phyloP scores from a whole-genome alignment of 495 filamentous ascomycete genomes.

The Parathielavia appendiculata region DNA sequence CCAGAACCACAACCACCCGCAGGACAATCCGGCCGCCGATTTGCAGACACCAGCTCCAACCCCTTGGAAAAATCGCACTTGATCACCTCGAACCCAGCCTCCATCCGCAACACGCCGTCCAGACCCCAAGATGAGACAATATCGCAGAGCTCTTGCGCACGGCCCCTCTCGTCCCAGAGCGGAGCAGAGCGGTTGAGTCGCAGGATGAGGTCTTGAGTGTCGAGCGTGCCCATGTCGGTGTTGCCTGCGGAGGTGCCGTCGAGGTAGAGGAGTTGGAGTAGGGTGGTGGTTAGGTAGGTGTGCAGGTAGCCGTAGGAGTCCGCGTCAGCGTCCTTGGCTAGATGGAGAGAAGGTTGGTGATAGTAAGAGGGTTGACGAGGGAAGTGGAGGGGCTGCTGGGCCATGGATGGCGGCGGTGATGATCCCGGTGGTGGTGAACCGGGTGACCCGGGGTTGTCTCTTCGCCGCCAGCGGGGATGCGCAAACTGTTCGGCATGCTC shows the following conservation, averaged over 20 bases:
- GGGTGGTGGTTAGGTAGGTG: conserved; percentile 45
- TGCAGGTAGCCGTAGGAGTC: conserved; percentile 47
- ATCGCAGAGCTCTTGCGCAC: conserved; percentile 49
- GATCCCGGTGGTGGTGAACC: background rate
- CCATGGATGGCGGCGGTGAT: background rate
- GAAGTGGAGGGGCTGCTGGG: background rate
- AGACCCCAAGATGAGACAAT: conserved; percentile 49
- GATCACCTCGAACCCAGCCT: conserved; percentile 65
- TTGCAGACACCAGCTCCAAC: conserved; percentile 21
- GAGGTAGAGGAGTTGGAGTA: conserved; percentile 54
- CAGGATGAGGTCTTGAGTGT: conserved; percentile 54
- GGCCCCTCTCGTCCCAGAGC: conserved; percentile 33
- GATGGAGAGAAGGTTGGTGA: background rate
- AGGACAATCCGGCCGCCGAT: conserved; percentile 12
- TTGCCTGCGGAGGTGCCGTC: conserved; percentile 60
- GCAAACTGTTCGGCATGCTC: conserved; percentile 62
- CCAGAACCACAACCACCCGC: background rate
- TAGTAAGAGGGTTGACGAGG: background rate
- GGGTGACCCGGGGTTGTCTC: background rate
- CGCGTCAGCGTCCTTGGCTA: background rate
- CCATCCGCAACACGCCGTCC: conserved; percentile 61
- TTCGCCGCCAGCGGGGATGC: conserved; percentile 8
- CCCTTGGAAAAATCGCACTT: conserved; percentile 53
- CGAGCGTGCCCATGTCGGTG: conserved; percentile 53
- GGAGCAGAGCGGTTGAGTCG: conserved; percentile 17